Base-by-base conservation (phyloP, 2,329 filamentous ascomycete species). In the Neofusicoccum umdonicola region DNA sequence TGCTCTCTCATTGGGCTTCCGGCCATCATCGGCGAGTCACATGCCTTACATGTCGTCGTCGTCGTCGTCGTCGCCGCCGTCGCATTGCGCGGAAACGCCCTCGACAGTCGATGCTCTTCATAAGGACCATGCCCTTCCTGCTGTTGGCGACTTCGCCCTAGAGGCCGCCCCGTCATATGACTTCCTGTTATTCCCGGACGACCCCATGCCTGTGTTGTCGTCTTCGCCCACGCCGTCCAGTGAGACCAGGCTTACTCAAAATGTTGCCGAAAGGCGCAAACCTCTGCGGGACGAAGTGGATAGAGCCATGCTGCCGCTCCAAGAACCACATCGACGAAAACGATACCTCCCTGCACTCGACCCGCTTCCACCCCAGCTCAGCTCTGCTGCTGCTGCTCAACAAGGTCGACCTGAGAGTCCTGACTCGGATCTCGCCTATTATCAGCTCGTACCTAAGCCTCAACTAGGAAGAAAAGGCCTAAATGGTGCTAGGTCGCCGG, bases 111-210 rank as follows among this genome's bases (percentile, higher is more conserved):
- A 47, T 35, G 22, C 12, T 31, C 31, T 45, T 12, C 22, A 44
- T 15, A 34, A 37, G 5, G 27, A 48, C 42, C 56, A 13, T 47
- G 27, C 56, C 13, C n/a, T 47, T 60, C n/a, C n/a, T 15, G 27
- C 27, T 19, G 41, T 7, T 8, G 37, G 22, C 56, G 27, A 47
- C 42, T 13, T 8, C 9, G 41, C 41, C 11, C 37, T 17, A 12
- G 48, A 45, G 39, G 27, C 50, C 22, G 27, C 34, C 34, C 37
- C 27, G 50, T 39, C 34, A 31, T 35, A 11, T 45, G 61, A 63
- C 17, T 63, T 63, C 31, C 41, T 47, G 15, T 39, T 56, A 12
- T 63, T 56, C 34, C 61, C 61, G 35, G 61, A 63, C 8, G n/a
- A 47, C 1, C n/a, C 41, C 15, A 17, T 35, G 39, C 31, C 3